phyloP scores from a whole-genome alignment of 768 basidiomycete species.

The Scleroderma bovista region DNA sequence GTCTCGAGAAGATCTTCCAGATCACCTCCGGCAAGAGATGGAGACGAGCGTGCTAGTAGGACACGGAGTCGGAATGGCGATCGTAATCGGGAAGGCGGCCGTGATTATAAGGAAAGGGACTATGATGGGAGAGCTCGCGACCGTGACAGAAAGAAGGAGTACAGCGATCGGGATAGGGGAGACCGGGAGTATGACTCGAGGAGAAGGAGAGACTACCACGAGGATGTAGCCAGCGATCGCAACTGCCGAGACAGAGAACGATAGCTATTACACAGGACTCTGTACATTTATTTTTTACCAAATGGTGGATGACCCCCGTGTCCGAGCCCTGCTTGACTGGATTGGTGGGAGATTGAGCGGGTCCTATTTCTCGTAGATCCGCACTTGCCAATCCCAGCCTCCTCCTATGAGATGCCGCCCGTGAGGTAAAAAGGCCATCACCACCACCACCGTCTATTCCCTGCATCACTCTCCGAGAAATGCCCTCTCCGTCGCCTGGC shows the following conservation, averaged over 20 bases:
- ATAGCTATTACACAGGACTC: background rate
- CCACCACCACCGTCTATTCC: too few species aligned
- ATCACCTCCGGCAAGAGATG: constrained; percentile 35
- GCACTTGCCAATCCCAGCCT: background rate
- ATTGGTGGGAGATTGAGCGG: background rate
- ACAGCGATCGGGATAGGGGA: constrained; percentile 17
- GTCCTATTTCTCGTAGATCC: too few species aligned
- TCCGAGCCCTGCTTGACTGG: too few species aligned
- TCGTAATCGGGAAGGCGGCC: constrained; percentile 12
- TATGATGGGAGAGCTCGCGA: constrained; percentile 12
- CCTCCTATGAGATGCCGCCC: background rate
- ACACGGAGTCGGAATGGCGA: constrained; percentile 8
- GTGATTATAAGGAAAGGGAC: constrained; percentile 8
- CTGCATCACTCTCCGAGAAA: too few species aligned
- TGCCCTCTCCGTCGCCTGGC: constrained; percentile 10
- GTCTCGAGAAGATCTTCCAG: constrained; percentile 47
- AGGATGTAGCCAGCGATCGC: background rate
- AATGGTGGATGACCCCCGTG: too few species aligned
- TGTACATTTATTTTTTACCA: too few species aligned
- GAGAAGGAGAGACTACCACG: constrained; percentile 21
- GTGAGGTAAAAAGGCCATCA: too few species aligned
- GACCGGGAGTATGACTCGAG: background rate
- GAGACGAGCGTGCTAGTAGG: constrained; percentile 7
- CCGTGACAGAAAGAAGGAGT: constrained; percentile 20
- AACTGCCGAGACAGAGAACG: background rate